Evolutionary conservation across 1,139 yeast genomes (phyloP), one percentile per base, ranked within the genome.

Genomic region (Magnusiomyces tetraspermus): DNA sequence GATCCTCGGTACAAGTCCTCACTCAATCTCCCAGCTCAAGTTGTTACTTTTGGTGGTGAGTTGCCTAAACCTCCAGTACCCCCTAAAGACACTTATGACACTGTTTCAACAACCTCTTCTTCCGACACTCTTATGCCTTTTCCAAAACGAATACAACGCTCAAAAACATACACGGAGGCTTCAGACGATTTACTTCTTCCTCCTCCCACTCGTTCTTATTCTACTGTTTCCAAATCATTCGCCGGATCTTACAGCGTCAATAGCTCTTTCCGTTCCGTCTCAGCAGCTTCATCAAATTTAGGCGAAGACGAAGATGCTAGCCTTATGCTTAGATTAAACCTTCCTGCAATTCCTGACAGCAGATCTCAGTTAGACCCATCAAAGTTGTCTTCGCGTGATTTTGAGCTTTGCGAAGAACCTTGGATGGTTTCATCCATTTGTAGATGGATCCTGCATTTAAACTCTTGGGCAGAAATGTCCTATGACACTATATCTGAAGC

Each of bases 371-470:
- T 79, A 75, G 65, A 62, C 53, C 49, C 69, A 52, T 54, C 72
- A 68, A 48, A 75, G 75, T 76, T 75, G 69, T 47, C 68, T 65
- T 56, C 69, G 60, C 46, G 59, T 28, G 72, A 70, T 48, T 64
- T 61, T 41, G 65, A 72, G 59, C 63, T 71, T 68, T 68, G 88
- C 68, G 63, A 62, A 52, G 62, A 77, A 71, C 81, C 83, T 66
- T 73, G 75, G 74, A 61, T 77, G 52, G 59, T 78, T 62, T 68
- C 77, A 49, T 65, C 72, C 49, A 58, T 85, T 2, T 60, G 67
- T 0, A 45, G 50, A 13, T 69, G 72, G 72, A 54, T 68, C 10
- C 49, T 53, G 10, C 45, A 52, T 3, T 57, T 65, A 6, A 54
- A 55, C 21, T 33, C 54, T 4, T 56, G 55, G 3, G 63, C 61